Evolutionary conservation across 768 basidiomycete species (phyloP), one percentile per base, ranked within the genome.

Genomic region (Naganishia vaughanmartiniae): DNA sequence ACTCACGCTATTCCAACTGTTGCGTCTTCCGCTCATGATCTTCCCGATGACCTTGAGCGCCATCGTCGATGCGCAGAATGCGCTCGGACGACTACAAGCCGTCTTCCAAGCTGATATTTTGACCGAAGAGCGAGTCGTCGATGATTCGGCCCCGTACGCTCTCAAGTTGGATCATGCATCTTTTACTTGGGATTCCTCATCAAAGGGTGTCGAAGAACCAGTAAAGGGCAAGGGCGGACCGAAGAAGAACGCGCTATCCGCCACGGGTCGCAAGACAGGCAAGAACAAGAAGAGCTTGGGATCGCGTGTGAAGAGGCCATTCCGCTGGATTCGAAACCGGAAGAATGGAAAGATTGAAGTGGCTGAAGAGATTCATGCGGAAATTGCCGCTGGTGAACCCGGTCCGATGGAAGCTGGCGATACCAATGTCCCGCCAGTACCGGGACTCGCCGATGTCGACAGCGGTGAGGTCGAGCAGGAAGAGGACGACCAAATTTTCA

Each of bases 111-210:
- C 92, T 1, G 93, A 97, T 78, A 83, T 87, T 7, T 83, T 90
- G 9, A 84, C 86, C 4, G 87, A 89, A 56, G 85, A 84, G 0
- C 84, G 86, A 65, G 75, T 83, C 5, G 81, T 87, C 19, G 87
- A 93, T 74, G 79, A 80, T 0, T 76, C 83, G 17, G 78, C 90
- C 33, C 83, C 87, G n/a, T 80, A 83, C 36, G 94, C 92, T 1
- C 75, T 96, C 66, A 84, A 85, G 68, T 85, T 91, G 54, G 83
- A 86, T 57, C 84, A 85, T 66, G 92, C 87, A 6, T 85, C 87
- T 14, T 95, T 95, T 82, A 87, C 87, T 0, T 97, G 94, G 94
- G 93, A 96, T 75, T 85, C 87, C 4, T 86, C 89, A 0, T 87
- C 89, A 0, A 80, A 81, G 9, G 53, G 77, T 28, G 73, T 73